A percentile compares a stretch with the other conserved stretches of the same genome.
These are phyloP conservation scores for Fusarium foetens DNA, from an alignment of 2,329 filamentous ascomycete genomes.

Conservation along the genomic window DNA sequence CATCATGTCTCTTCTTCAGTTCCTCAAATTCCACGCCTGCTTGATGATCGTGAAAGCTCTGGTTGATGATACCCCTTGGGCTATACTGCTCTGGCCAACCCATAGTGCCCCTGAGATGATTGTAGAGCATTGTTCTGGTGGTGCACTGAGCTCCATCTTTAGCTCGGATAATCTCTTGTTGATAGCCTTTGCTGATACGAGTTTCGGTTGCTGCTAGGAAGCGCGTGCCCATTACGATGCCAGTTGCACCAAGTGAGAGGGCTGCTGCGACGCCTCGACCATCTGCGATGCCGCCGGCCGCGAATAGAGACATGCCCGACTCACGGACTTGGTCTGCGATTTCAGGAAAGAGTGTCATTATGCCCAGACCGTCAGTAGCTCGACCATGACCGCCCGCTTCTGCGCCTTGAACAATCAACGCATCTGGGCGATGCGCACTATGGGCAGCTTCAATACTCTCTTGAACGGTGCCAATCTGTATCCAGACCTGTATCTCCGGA, in stretches of 20 bases:
- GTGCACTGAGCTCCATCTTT: conserved; percentile 53
- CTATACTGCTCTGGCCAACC: conserved; percentile 56
- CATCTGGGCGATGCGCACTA: conserved; percentile 54
- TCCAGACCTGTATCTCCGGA: conserved; percentile 59
- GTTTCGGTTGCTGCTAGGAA: conserved; percentile 64
- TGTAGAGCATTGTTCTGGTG: conserved; percentile 56
- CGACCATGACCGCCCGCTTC: conserved; percentile 66
- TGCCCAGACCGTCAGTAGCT: conserved; percentile 54
- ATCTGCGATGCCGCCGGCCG: conserved; percentile 64
- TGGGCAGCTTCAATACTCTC: conserved; percentile 58
- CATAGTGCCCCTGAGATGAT: conserved; percentile 53
- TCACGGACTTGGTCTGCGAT: conserved; percentile 53
- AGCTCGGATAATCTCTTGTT: conserved; percentile 54
- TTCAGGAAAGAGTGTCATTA: conserved; percentile 62
- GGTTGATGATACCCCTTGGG: conserved; percentile 54
- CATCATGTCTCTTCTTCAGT: conserved; percentile 53
- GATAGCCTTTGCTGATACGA: conserved; percentile 54
- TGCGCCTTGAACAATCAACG: conserved; percentile 62
- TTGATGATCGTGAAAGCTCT: conserved; percentile 51
- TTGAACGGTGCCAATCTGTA: conserved; percentile 60
- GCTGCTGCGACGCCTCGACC: conserved; percentile 62
- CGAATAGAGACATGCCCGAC: conserved; percentile 56
- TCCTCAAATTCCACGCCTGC: conserved; percentile 55
- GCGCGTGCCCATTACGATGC: conserved; percentile 70
- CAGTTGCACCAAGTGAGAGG: conserved; percentile 62